These are phyloP conservation scores for Xylariaceae sp. DNA, from an alignment of 2,329 filamentous ascomycete species.

Conservation along the genomic window DNA sequence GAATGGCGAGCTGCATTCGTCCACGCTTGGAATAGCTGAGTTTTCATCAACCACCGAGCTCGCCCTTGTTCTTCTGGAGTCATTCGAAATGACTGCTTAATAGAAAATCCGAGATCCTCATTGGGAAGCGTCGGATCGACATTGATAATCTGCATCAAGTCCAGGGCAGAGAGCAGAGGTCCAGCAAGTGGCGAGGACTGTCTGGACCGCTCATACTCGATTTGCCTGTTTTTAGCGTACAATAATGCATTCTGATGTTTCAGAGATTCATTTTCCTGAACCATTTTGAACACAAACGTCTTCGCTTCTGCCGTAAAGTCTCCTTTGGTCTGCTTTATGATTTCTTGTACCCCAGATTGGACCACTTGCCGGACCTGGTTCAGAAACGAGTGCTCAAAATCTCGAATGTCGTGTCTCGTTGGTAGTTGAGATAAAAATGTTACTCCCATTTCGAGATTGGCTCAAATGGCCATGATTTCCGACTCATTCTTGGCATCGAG, in stretches of 20 bases:
- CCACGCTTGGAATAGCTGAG: constrained; percentile 3
- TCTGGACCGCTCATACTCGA: constrained; percentile 1
- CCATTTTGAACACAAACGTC: constrained; percentile 5
- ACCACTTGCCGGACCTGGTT: constrained; percentile 1
- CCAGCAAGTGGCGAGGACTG: not conserved
- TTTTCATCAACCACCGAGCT: constrained; percentile 10
- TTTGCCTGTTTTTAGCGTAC: not conserved
- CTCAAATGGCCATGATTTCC: constrained; percentile 4
- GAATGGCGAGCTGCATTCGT: not conserved
- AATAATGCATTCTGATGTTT: constrained; percentile 4
- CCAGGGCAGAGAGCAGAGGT: not conserved
- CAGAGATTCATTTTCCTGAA: constrained; percentile 3
- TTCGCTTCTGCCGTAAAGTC: constrained; percentile 5
- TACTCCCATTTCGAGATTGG: not conserved
- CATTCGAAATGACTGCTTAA: constrained; percentile 7
- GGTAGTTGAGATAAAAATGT: not conserved
- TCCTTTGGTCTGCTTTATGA: not conserved
- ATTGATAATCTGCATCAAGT: constrained; percentile 5
- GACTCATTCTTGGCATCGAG: constrained; percentile 5
- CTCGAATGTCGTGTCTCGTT: not conserved
- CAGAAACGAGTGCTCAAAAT: not conserved
- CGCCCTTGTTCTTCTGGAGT: constrained; percentile 1
- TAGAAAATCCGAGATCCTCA: constrained; percentile 2
- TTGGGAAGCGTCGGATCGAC: constrained; percentile 1
- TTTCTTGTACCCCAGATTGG: not conserved